Evolutionary conservation across 495 filamentous ascomycete species (phyloP).

Genomic region (Trichoderma asperelloides): DNA sequence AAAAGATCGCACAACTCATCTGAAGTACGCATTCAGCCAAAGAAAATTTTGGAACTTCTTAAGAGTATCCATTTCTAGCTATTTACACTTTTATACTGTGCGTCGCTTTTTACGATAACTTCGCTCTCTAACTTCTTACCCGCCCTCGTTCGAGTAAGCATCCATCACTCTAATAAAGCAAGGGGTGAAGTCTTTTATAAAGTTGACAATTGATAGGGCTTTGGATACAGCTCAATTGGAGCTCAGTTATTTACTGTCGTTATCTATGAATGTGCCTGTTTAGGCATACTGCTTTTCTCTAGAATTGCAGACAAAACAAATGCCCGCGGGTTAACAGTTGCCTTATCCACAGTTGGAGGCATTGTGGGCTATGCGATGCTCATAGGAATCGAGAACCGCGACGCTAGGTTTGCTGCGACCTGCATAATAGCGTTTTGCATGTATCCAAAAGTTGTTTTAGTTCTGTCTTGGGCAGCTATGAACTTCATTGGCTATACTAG

Average conservation of each 20-base stretch:
- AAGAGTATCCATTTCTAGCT: not conserved
- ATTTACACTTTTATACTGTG: not conserved
- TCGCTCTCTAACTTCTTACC: not conserved
- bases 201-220: not conserved
- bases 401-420: not conserved
- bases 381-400: not conserved
- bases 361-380: not conserved
- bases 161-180: not conserved
- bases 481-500: not conserved
- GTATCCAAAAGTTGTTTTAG: not conserved
- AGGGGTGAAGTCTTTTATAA: not conserved
- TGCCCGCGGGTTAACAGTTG: not conserved
- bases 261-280: not conserved
- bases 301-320: not conserved
- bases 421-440: not conserved
- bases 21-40: not conserved
- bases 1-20: not conserved
- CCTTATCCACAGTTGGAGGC: not conserved
- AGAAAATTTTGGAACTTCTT: not conserved
- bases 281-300: not conserved
- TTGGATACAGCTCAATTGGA: not conserved
- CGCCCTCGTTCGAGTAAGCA: not conserved
- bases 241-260: not conserved
- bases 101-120: not conserved
- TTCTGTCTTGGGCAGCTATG: not conserved